Base-by-base conservation (phyloP, 495 filamentous ascomycete genomes). In the Hypoxylon fragiforme region DNA sequence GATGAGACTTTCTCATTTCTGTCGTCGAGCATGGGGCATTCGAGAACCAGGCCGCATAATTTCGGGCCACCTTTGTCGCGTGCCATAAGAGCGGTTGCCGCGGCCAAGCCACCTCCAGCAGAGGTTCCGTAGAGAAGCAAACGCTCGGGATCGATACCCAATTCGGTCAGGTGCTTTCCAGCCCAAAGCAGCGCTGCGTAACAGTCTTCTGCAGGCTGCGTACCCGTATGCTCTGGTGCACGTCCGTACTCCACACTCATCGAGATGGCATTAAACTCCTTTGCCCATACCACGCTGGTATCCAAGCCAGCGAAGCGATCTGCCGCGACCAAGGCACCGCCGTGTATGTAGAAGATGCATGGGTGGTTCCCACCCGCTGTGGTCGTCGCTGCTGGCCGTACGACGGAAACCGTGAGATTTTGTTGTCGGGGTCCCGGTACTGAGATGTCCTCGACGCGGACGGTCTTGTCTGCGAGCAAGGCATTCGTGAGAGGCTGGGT, bases 1-100 rank as follows among this genome's bases (percentile, higher is more conserved):
- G 60, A 59, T 30, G 66, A 69, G 3, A 62, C 45, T 22, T 65
- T 69, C 16, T 67, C 60, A 28, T 65, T 69, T 44, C 68, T 62
- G 32, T 69, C 66, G 42, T 70, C 68, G 42, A 70, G 61, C 68
- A 70, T 70, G 45, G 68, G 63, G 16, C 62, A 69, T 48, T 68
- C 58, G 14, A 70, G 57, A 12, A 67, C 61, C 22, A 67, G 59
- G 35, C 65, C 68, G 41, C 62, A 62, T 13, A 68, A 58, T 31
- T 46, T 60, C 9, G 67, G 67, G 8, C 65, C 69, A 26, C 64
- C 57, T 37, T 55, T 58, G 49, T 71, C 69, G 11, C 67, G 69
- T 9, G 42, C 55, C 57, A 66, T 60, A 28, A 71, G 44, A 18
- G 67, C 67, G 22, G 62, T 52, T n/a, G 64, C 67, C 11, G 67